Conservation (phyloP, 768 basidiomycete species). For the Boletus subparvulus region DNA sequence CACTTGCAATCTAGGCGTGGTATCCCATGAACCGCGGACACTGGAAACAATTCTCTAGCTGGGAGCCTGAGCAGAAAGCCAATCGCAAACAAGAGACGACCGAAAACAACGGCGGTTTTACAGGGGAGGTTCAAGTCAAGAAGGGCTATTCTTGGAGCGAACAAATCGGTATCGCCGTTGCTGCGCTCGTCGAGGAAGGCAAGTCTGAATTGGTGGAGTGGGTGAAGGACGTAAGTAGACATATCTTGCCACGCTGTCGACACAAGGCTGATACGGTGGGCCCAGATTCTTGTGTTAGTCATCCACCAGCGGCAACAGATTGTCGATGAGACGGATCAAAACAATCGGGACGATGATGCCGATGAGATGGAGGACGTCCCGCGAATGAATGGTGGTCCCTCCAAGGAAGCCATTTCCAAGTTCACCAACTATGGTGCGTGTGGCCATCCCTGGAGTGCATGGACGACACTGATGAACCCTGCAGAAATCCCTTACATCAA, state of each 20-base stretch:
- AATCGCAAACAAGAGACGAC: conserved; percentile 30
- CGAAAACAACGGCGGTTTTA: conserved; percentile 43
- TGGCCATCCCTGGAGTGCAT: neutral
- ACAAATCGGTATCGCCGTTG: conserved; percentile 84
- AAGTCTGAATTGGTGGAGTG: conserved; percentile 69
- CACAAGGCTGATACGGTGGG: conserved; percentile 17
- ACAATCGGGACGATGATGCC: conserved; percentile 37
- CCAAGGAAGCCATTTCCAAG: conserved; percentile 66
- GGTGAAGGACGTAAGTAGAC: conserved; percentile 71
- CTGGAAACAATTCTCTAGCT: conserved; percentile 85
- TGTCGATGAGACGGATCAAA: conserved; percentile 58
- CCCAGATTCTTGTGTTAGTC: conserved; percentile 60
- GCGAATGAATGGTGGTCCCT: conserved; percentile 42
- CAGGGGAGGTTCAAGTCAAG: conserved; percentile 76
- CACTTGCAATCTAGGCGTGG: conserved; percentile 56
- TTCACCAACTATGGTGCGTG: conserved; percentile 75
- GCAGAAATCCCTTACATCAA: conserved; percentile 74
- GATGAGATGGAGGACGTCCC: conserved; percentile 35
- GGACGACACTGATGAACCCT: conserved; percentile 1
- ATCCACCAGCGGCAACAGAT: conserved; percentile 59
- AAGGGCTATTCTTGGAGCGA: conserved; percentile 89
- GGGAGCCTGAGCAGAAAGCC: conserved; percentile 55
- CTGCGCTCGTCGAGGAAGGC: conserved; percentile 65
- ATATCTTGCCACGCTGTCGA: conserved; percentile 18
- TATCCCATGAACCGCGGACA: conserved; percentile 85